Conservation (phyloP, 2,329 filamentous ascomycete genomes). For the Fusarium tupiense region DNA sequence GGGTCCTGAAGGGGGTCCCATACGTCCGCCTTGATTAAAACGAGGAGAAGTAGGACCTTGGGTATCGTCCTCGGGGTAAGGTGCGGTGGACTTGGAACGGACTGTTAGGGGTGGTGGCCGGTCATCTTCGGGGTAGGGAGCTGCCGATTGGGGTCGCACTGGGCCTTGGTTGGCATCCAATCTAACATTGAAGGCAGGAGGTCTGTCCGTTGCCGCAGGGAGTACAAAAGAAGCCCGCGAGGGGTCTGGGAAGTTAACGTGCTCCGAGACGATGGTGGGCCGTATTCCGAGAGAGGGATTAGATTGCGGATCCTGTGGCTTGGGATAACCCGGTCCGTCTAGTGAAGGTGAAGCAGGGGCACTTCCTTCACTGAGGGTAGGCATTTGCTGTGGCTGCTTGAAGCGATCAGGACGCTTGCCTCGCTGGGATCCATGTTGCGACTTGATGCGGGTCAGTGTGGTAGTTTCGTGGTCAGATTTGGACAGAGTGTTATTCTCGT, state of each 20-base stretch:
- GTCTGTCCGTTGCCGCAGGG: slow-evolving; percentile 47
- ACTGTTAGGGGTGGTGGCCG: slow-evolving; percentile 60
- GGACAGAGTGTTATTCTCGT: slow-evolving; percentile 83
- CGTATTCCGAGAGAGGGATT: slow-evolving; percentile 53
- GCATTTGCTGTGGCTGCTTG: slow-evolving; percentile 59
- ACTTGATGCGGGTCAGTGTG: slow-evolving; percentile 88
- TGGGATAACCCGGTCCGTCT: slow-evolving; percentile 28
- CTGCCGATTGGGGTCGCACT: slow-evolving; percentile 63
- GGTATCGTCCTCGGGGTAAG: slow-evolving; percentile 74
- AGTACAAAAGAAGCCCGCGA: slow-evolving; percentile 52
- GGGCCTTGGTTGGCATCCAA: slow-evolving; percentile 50
- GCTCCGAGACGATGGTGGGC: slow-evolving; percentile 52
- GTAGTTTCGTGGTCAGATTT: slow-evolving; percentile 94
- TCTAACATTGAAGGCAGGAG: slow-evolving; percentile 63
- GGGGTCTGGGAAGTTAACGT: slow-evolving; percentile 58
- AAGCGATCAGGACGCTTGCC: slow-evolving; percentile 70
- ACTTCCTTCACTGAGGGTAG: slow-evolving; percentile 59
- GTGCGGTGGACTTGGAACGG: slow-evolving; percentile 62
- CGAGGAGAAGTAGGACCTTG: slow-evolving; percentile 49
- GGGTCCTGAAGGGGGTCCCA: slow-evolving; percentile 58
- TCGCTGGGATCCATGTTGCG: slow-evolving; percentile 75
- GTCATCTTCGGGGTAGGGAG: slow-evolving; percentile 78
- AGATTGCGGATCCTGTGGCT: slow-evolving; percentile 33
- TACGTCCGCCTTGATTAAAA: slow-evolving; percentile 59
- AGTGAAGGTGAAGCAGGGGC: slow-evolving; percentile 44